These are phyloP conservation scores for Eruca vesicaria DNA, from an alignment of 441 rosid genomes.

Conservation along the genomic window DNA sequence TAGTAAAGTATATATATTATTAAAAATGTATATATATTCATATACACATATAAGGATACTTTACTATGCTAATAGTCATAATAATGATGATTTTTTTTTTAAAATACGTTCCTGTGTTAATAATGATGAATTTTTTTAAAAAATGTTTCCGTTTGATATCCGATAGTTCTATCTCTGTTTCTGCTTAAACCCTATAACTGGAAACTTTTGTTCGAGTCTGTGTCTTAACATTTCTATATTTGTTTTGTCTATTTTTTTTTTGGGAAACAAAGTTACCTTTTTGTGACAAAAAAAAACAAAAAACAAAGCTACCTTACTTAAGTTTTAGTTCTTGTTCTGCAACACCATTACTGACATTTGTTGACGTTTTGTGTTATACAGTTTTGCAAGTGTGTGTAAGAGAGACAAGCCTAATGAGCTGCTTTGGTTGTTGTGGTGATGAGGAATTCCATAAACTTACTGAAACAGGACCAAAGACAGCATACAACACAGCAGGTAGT, in stretches of 20 bases:
- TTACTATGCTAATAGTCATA: no score
- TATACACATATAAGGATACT: not conserved
- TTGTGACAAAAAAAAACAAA: no score
- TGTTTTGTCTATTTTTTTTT: no score
- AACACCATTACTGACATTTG: not conserved
- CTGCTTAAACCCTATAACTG: constrained; percentile 18
- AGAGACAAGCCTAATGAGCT: constrained; percentile 45
- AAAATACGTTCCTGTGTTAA: no score
- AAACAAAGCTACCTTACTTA: no score
- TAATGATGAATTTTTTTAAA: no score
- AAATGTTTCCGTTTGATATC: not conserved
- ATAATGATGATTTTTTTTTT: no score
- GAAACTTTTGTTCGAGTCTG: not conserved
- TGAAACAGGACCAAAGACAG: constrained; percentile 42
- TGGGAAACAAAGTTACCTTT: no score
- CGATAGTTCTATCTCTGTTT: not conserved
- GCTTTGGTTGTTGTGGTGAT: constrained; percentile 56
- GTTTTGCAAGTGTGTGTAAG: constrained; percentile 1
- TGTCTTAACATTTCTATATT: constrained; percentile 6
- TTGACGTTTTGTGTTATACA: not conserved
- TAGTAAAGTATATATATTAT: not conserved
- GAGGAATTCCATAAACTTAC: constrained; percentile 46
- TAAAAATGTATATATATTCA: no score
- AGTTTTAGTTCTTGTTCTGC: not conserved
- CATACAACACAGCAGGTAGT: constrained; percentile 43